Evolutionary conservation across 148 eudicot species (phyloP), one percentile per base, ranked within the genome.

Genomic region (Tetragonia tetragonoides): DNA sequence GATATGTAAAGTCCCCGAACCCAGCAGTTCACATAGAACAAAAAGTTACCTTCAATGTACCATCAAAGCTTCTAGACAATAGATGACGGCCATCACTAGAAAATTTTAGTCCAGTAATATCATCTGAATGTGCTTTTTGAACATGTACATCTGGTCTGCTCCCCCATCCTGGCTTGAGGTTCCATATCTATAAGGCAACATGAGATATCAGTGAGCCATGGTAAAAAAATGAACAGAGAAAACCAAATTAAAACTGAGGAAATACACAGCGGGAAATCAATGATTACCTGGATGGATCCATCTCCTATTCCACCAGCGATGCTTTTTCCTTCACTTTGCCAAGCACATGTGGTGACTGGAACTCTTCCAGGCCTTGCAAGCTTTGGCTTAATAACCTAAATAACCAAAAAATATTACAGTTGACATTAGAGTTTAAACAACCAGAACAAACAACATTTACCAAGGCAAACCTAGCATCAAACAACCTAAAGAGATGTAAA

Each of bases 311-410:
- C 99, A 80, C 97, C 99, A 47, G 88, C 94, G 82, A 95, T 89
- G 77, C 93, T 84, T 83, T 90, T 95, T 42, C 99, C 99, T 21
- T 95, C 97, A 67, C 88, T 80, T 81, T 92, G 89, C 97, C 99
- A 95, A 49, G 97, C 79, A 81, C 99, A 92, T 66, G 99, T 90
- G 34, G 96, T 95, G 65, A 95, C 94, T 39, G 99, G 89, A 79
- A 88, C 88, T 87, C 99, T 87, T 66, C 96, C 97, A 46, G 96
- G 97, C 86, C 89, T 86, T 79, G 90, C 86, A 80, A 91, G 97
- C 88, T 93, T 95, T 68, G 99, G 99, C 83, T 95, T 95, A 49
- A 95, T 90, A 76, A 95, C 99, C 99, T 95, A 80, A 68, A 78
- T 23, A 74, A 61, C 64, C 17, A 68, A 61, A 83, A 64, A 24